Conservation (phyloP, 2,329 filamentous ascomycete species). For the Fusarium sp. region DNA sequence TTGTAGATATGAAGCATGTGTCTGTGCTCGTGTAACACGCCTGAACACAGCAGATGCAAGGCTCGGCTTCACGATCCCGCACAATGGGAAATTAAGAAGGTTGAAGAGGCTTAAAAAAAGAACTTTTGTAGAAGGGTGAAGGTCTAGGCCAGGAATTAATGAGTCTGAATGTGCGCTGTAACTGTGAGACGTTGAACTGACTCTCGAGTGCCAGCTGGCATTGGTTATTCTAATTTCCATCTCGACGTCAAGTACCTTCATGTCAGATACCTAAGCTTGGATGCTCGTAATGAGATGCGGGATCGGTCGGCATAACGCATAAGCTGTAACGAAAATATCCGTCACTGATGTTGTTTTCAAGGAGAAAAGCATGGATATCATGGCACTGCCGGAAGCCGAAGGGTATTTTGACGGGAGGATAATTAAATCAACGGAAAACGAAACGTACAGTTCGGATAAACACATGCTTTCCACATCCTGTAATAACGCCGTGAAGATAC, state of each 20-base stretch:
- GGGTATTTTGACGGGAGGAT: not conserved
- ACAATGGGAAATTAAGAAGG: not conserved
- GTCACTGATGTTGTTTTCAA: not conserved
- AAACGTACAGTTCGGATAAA: slow-evolving; percentile 26
- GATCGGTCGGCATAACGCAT: slow-evolving; percentile 10
- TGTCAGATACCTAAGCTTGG: not conserved
- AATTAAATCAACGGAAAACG: slow-evolving; percentile 30
- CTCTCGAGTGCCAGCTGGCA: not conserved
- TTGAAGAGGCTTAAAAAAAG: not conserved
- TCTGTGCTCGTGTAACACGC: slow-evolving; percentile 28
- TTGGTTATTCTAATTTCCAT: not conserved
- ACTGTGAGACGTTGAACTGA: slow-evolving; percentile 35
- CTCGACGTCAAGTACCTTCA: not conserved
- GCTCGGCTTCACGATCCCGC: slow-evolving; percentile 8
- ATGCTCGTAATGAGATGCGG: not conserved
- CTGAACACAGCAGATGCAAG: slow-evolving; percentile 1
- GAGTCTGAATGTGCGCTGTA: not conserved
- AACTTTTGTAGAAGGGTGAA: slow-evolving; percentile 7
- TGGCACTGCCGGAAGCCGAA: slow-evolving; percentile 12
- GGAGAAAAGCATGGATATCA: not conserved
- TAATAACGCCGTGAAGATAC: slow-evolving; percentile 14
- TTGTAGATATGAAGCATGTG: slow-evolving; percentile 26
- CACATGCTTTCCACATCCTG: slow-evolving; percentile 14
- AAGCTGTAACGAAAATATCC: slow-evolving; percentile 1
- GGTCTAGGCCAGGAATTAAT: not conserved